Conservation (phyloP, 441 rosid genomes). For the Manihot esculenta region DNA sequence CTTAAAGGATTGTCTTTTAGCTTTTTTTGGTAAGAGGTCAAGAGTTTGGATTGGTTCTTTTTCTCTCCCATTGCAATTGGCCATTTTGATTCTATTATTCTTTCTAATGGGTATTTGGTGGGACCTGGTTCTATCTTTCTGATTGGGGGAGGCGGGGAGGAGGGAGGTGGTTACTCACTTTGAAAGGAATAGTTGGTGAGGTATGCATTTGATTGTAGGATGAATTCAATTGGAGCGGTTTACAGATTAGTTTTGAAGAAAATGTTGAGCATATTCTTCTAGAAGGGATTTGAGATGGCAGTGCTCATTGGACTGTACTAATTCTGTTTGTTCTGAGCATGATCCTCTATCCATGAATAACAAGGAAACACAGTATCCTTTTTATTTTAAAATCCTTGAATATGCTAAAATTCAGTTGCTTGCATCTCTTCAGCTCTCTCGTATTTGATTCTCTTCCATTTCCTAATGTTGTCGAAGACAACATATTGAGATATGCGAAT, state of each 20-base stretch:
- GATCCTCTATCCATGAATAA: background rate
- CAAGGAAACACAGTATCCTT: background rate
- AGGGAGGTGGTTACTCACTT: background rate
- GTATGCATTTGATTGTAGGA: slow-evolving; percentile 1
- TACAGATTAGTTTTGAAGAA: background rate
- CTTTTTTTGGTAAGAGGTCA: slow-evolving; percentile 3
- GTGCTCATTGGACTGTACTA: background rate
- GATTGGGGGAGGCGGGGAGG: no score
- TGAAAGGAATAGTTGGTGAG: slow-evolving; percentile 10
- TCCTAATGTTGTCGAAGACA: background rate
- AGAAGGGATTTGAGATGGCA: background rate
- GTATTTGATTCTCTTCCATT: background rate
- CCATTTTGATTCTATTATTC: background rate
- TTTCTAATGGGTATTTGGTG: slow-evolving; percentile 2
- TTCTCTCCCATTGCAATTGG: background rate
- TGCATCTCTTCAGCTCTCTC: background rate
- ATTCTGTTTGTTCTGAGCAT: background rate
- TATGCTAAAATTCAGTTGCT: background rate
- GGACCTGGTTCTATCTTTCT: slow-evolving; percentile 8
- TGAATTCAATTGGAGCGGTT: slow-evolving; percentile 10
- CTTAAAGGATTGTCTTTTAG: background rate
- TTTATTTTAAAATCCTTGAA: background rate
- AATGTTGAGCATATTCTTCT: background rate
- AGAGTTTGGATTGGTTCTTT: background rate
- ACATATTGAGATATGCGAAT: background rate